These are phyloP conservation scores for Camellia granthamiana DNA, from an alignment of 148 eudicot species.

Conservation along the genomic window DNA sequence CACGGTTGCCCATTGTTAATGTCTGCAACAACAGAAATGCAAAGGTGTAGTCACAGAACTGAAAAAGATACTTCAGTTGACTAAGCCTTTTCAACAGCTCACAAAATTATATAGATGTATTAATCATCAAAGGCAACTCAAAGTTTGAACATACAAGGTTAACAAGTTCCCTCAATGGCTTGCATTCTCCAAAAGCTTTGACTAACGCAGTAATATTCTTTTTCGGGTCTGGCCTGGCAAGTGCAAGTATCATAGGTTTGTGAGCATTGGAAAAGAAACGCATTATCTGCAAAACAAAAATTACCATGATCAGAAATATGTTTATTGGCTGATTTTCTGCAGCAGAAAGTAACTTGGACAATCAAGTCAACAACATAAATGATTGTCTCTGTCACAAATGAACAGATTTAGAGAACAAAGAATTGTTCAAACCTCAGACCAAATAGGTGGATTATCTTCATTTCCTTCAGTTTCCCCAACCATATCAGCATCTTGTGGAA, in stretches of 20 bases:
- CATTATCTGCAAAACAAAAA: slow-evolving; percentile 59
- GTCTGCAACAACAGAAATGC: slow-evolving; percentile 46
- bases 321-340: not conserved
- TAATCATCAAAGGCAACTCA: slow-evolving; percentile 7
- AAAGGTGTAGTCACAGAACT: not conserved
- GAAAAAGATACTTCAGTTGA: not conserved
- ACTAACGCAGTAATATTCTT: slow-evolving; percentile 84
- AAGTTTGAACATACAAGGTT: slow-evolving; percentile 51
- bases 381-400: not conserved
- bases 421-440: slow-evolving; percentile 67
- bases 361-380: not conserved
- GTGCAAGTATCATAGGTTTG: slow-evolving; percentile 93
- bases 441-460: slow-evolving; percentile 51
- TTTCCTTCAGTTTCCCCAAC: slow-evolving; percentile 72
- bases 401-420: not conserved
- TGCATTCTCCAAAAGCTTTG: slow-evolving; percentile 94
- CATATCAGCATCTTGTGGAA: slow-evolving; percentile 86
- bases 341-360: not conserved
- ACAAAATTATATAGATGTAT: not conserved
- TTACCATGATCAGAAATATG: not conserved
- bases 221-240: slow-evolving; percentile 97
- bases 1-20: slow-evolving; percentile 87
- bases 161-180: slow-evolving; percentile 79
- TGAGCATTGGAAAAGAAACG: slow-evolving; percentile 86
- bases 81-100: slow-evolving; percentile 11